Evolutionary conservation across 2,329 filamentous ascomycete genomes (phyloP), one percentile per base, ranked within the genome.

Genomic region (Purpureocillium lavendulum): DNA sequence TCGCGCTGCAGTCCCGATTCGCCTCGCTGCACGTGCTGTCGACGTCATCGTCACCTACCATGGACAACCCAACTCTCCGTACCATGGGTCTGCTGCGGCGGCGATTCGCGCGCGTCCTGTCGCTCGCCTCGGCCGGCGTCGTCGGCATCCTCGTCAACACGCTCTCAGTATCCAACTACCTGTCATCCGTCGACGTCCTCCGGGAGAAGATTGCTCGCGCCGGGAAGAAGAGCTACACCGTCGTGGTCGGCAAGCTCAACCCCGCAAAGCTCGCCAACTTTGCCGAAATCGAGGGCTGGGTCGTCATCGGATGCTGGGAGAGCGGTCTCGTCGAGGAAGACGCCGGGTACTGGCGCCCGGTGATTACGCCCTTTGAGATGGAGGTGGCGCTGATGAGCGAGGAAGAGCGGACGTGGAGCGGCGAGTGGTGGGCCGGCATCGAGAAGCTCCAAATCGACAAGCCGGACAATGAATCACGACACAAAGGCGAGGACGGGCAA

Each of bases 231-330:
- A 84, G 79, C 58, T 98, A 98, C 60, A 87, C 90, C 2, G 87
- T 98, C 35, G 92, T 98, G 2, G 92, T 98, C 0, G 92, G 92
- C 43, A 97, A 97, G 60, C 71, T 98, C 18, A 98, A 97, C 55
- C 82, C 89, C 0, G 90, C 89, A 30, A 98, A 98, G 60, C 73
- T 98, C 16, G 92, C 92, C 36, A 98, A 98, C 61, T 98, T 98
- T 64, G 79, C 84, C 42, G 92, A 98, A 60, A 78, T 98, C 5
- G 90, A 88, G 33, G 90, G 88, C 13, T 98, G 92, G 92, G 88
- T 97, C 0, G 88, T 97, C 0, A 86, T 98, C 9, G 90, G 92
- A 3, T 98, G 92, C 62, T 98, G 92, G 92, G 92, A 98, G 65
- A 95, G 89, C 59, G 87, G 85, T 43, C 66, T 97, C 37, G 77